Evolutionary conservation across 495 filamentous ascomycete species (phyloP), one percentile per base, ranked within the genome.

Genomic region (Penicillium atrosanguineum): DNA sequence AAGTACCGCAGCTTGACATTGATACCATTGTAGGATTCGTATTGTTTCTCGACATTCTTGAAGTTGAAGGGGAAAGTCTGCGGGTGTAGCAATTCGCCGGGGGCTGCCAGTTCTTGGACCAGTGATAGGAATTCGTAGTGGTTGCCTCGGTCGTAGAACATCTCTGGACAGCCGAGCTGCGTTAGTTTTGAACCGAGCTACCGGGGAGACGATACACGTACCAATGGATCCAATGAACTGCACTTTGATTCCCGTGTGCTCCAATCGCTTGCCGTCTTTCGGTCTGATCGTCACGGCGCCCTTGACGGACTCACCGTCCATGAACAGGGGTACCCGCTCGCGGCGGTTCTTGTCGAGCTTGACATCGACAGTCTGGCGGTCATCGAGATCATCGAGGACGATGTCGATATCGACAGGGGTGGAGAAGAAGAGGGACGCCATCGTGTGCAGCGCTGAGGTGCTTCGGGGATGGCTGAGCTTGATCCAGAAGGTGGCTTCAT

Each of bases 11-110:
- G 83, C 74, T 93, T 91, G 53, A 97, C 95, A 68, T 99, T 99
- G 81, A 99, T 99, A 63, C 94, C 94, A 74, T 96, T 95, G 80
- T 99, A 99, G 53, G 92, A 96, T 72, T 99, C 94, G 79, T 99
- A 99, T 69, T 95, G 91, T 78, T 99, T 99, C 81, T 99, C 94
- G 60, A 99, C 89, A 70, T 97, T 97, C 74, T 97, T 99, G 83
- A 99, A 99, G 76, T 97, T 96, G 83, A 99, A 99, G 52, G 95
- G 90, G 78, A 96, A 97, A 39, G 91, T 95, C 75, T 97, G 95
- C 31, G 94, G 95, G 74, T 99, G 94, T 60, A 97, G 92, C 48
- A 99, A 85, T 72, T 99, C 94, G 63, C 94, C 95, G 2, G 94
- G 94, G 19, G 91, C 91, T 9, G 94, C 94, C 25, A 99, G 83